Base-by-base conservation (phyloP, 208 protist species). In the Naegleria lovaniensis region DNA sequence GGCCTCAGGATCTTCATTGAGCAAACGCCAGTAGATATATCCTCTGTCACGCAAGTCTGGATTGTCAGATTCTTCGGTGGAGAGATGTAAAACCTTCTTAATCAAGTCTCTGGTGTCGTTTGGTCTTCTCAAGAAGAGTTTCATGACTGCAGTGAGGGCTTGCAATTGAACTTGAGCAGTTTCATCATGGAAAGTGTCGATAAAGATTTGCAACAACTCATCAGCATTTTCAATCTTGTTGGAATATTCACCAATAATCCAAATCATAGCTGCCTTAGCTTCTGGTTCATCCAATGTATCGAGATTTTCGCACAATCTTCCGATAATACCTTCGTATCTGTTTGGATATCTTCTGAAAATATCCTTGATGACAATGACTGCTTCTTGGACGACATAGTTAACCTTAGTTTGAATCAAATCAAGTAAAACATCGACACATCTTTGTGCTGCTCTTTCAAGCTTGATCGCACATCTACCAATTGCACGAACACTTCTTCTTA, bases 211-310 rank as follows among this genome's bases (percentile, higher is more conserved):
- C 85, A 99, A 95, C 25, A 99, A 95, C 48, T 97, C 94, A 83
- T 95, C 96, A 33, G 98, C 97, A 93, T 98, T 98, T 52, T 98
- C 97, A 89, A 99, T 96, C 76, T 96, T 96, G 90, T 98, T 97
- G 75, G 97, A 97, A 92, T 99, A 99, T 93, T 99, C 98, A 90
- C 99, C 99, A 38, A 99, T 96, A 95, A 99, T 99, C 99, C 99
- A 99, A 75, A 99, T 97, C 92, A 99, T 97, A 22, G 98, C 94
- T 83, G 95, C 95, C 91, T 98, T 98, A 4, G 98, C 97, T 92
- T 99, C 97, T n/a, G 97, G 96, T 89, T 98, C 95, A 91, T 98
- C 96, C 11, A 99, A 94, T n/a, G 96, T 95, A 79, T 98, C 97
- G 7, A 99, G 93, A 83, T 99, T 97, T 79, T 98, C 95, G 93